Evolutionary conservation across 2,329 filamentous ascomycete species (phyloP).

Genomic region (Cytospora paraplurivora): DNA sequence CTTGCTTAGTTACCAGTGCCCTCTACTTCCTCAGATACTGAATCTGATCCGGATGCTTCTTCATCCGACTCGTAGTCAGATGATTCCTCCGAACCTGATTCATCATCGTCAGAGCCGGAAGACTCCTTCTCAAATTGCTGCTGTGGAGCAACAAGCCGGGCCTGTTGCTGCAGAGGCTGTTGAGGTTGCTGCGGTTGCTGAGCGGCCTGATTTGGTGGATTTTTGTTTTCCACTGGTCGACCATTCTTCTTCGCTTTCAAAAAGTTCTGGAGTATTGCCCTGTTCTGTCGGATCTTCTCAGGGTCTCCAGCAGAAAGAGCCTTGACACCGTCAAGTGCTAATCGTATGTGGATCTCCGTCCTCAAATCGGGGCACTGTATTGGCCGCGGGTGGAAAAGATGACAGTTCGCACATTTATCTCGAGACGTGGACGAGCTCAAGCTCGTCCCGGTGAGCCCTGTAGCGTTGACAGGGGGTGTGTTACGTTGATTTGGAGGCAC

Average conservation of each 20-base stretch:
- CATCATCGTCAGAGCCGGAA: conserved; percentile 2
- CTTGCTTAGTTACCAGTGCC: neutral
- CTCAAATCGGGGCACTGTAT: conserved; percentile 64
- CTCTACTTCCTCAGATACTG: conserved; percentile 3
- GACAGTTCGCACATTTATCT: conserved; percentile 66
- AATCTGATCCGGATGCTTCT: neutral
- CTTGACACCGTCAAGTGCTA: conserved; percentile 65
- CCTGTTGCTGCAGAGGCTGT: conserved; percentile 6
- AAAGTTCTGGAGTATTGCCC: conserved; percentile 18
- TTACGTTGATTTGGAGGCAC: neutral
- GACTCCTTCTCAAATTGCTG: neutral
- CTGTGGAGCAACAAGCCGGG: conserved; percentile 14
- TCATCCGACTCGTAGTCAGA: conserved; percentile 12
- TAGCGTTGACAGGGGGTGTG: neutral
- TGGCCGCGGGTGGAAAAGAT: conserved; percentile 59
- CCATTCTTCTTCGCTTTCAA: conserved; percentile 11
- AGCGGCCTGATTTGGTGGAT: conserved; percentile 1
- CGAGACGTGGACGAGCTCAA: conserved; percentile 47
- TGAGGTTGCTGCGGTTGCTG: conserved; percentile 11
- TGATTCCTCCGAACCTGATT: conserved; percentile 12
- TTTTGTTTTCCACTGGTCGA: neutral
- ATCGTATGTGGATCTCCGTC: conserved; percentile 62
- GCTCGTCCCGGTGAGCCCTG: neutral
- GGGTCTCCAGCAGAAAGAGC: conserved; percentile 32
- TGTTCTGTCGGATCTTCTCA: conserved; percentile 4